Percentiles rank a stretch among this genome's conserved stretches.
Evolutionary conservation across 164 flowering plant genomes (phyloP).

Genomic region (Macadamia tetraphylla): DNA sequence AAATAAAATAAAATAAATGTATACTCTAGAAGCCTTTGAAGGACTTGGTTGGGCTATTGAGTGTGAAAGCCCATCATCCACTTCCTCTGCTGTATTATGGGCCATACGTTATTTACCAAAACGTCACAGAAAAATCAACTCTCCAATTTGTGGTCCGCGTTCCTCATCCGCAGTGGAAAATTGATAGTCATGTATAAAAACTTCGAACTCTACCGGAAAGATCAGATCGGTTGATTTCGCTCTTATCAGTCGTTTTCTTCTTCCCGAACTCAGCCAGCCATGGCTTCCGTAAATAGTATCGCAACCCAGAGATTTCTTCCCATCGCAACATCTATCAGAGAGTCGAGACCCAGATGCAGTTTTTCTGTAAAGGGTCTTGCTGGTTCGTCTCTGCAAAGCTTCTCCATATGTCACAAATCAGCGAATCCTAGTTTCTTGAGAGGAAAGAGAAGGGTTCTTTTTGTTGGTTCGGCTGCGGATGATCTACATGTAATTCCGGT

Average conservation of each 20-base stretch:
- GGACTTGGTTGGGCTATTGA: too few species aligned
- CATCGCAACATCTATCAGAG: constrained; percentile 15
- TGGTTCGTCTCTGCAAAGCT: constrained; percentile 11
- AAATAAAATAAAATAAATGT: too few species aligned
- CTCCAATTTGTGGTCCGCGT: background rate
- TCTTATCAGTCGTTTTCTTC: background rate
- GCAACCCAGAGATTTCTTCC: constrained; percentile 33
- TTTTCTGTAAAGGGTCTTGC: constrained; percentile 16
- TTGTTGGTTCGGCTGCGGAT: constrained; percentile 27
- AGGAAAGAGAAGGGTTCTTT: constrained; percentile 20
- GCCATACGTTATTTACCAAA: too few species aligned
- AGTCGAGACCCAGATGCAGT: constrained; percentile 15
- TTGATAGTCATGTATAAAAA: background rate
- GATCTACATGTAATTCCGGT: constrained; percentile 67
- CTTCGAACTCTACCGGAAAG: background rate
- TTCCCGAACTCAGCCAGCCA: constrained; percentile 10
- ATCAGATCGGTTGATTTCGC: background rate
- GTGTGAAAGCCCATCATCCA: too few species aligned
- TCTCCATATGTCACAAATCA: constrained; percentile 2
- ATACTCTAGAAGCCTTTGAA: too few species aligned
- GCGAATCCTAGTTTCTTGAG: constrained; percentile 14
- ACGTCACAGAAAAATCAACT: too few species aligned
- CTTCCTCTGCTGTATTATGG: too few species aligned
- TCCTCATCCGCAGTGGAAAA: background rate
- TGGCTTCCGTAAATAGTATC: constrained; percentile 41